Base-by-base conservation (phyloP, 2,329 filamentous ascomycete genomes). In the Alternaria triticimaculans region DNA sequence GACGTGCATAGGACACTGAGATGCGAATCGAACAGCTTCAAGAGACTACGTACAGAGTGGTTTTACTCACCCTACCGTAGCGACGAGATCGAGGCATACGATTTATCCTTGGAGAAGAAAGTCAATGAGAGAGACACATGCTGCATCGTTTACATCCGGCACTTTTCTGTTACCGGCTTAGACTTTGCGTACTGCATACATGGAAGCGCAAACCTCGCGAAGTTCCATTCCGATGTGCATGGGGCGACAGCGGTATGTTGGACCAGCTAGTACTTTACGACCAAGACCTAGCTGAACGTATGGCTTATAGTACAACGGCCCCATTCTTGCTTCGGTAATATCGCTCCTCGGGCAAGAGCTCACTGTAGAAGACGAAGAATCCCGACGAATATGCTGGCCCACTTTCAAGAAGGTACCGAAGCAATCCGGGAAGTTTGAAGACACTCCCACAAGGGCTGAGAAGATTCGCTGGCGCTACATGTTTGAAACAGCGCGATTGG, bases 131-230 rank as follows among this genome's bases (percentile, higher is more conserved):
- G 15, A 11, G 50, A 65, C 12, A 43, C 11, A 41, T 33, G 37
- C 5, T 46, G 28, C 23, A 23, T 74, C 10, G 66, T 77, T 15
- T 70, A 62, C 57, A 71, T 76, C 49, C 49, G 41, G 6, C 20
- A 25, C 15, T 76, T 77, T 60, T 41, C 2, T 41, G 37, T 41
- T 41, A 41, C 37, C 37, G 37, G 37, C n/a, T 41, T 41, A 41
- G 37, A 41, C 37, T 41, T 74, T 72, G 54, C 63, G 15, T 75
- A 70, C 55, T 70, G 68, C 30, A 54, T 76, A 28, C 55, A 58
- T 14, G 70, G 70, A 12, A 30, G n/a, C 6, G 21, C 26, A 4
- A 50, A 70, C n/a, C 14, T 64, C 46, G 26, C 57, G 4, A 69
- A 55, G 28, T 73, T 75, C 12, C 45, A 30, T 15, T 30, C 21